Evolutionary conservation across 306 rosid genomes (phyloP).

Genomic region (Begonia peltatifolia): DNA sequence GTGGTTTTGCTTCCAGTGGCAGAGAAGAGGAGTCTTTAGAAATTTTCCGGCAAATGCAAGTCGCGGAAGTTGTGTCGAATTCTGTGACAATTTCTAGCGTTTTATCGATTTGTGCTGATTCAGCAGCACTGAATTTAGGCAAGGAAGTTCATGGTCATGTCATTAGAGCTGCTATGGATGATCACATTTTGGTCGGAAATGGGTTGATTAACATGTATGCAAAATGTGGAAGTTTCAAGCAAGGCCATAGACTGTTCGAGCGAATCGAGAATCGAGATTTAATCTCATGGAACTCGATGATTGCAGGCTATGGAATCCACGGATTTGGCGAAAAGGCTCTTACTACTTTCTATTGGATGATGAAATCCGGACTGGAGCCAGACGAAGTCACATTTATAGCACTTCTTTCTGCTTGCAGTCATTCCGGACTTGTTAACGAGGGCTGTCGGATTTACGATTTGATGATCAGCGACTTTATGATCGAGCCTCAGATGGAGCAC

Average conservation of each 20-base stretch:
- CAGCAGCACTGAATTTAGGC: slow-evolving; percentile 51
- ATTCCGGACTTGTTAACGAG: slow-evolving; percentile 46
- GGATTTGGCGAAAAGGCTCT: slow-evolving; percentile 69
- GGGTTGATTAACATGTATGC: slow-evolving; percentile 71
- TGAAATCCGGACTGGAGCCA: slow-evolving; percentile 36
- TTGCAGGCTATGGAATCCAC: slow-evolving; percentile 70
- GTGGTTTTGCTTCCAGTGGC: slow-evolving; percentile 48
- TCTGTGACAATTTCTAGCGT: slow-evolving; percentile 49
- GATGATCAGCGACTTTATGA: slow-evolving; percentile 35
- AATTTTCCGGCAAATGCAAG: slow-evolving; percentile 71
- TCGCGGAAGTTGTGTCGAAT: slow-evolving; percentile 35
- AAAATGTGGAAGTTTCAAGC: slow-evolving; percentile 56
- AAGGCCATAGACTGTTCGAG: slow-evolving; percentile 45
- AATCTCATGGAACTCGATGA: slow-evolving; percentile 74
- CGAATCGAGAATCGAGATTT: slow-evolving; percentile 35
- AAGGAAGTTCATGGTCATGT: slow-evolving; percentile 60
- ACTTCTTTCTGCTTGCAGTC: slow-evolving; percentile 78
- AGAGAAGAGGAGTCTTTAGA: slow-evolving; percentile 40
- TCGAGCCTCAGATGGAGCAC: slow-evolving; percentile 66
- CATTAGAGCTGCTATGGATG: slow-evolving; percentile 38
- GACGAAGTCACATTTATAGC: slow-evolving; percentile 56
- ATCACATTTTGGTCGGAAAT: slow-evolving; percentile 59
- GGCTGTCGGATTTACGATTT: slow-evolving; percentile 38
- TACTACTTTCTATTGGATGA: slow-evolving; percentile 39
- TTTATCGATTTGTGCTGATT: slow-evolving; percentile 61